Evolutionary conservation across 331 rosid genomes (phyloP), one percentile per base, ranked within the genome.

Genomic region (Quercus lobata): DNA sequence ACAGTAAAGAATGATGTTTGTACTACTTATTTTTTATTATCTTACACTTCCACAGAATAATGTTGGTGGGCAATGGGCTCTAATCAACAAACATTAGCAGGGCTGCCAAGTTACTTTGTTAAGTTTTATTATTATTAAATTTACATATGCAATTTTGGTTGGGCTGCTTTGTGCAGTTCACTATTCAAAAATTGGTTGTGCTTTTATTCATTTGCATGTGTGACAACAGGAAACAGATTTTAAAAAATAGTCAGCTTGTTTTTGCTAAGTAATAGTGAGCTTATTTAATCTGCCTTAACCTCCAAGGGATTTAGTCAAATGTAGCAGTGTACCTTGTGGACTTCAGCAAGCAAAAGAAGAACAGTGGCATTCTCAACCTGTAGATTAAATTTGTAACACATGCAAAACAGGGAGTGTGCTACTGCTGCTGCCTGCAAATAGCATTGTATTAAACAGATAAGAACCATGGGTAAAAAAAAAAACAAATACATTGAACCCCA

Each of bases 261-360:
- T 63, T 8, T 41, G 46, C 46, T 41, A 41, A 41, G 46, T 41
- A 41, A 2, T 41, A 41, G 46, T 41, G 12, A 41, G 12, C 46
- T 41, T 41, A 41, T 41, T 41, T 53, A 27, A 41, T 71, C 57
- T 34, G 41, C 80, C 75, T 16, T 62, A 82, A 58, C 69, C 62
- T 18, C 62, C 37, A 74, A 54, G 73, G 76, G 76, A 68, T 71
- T 60, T 66, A 32, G 62, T 76, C 69, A 57, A 62, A 78, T 78
- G 74, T 21, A 66, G 35, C 60, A 53, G 52, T 69, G 61, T 84
- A 95, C 99, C 98, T 95, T 95, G 83, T 95, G 97, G 83, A 95
- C 91, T 84, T 95, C 99, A 76, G 99, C 97, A 75, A 93, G 97
- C 87, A 95, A 88, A 74, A 95, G 97, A 84, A 93, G 99, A 85